Evolutionary conservation across 1,139 yeast genomes (phyloP), one percentile per base, ranked within the genome.

Genomic region (Debaryomyces coudertii): DNA sequence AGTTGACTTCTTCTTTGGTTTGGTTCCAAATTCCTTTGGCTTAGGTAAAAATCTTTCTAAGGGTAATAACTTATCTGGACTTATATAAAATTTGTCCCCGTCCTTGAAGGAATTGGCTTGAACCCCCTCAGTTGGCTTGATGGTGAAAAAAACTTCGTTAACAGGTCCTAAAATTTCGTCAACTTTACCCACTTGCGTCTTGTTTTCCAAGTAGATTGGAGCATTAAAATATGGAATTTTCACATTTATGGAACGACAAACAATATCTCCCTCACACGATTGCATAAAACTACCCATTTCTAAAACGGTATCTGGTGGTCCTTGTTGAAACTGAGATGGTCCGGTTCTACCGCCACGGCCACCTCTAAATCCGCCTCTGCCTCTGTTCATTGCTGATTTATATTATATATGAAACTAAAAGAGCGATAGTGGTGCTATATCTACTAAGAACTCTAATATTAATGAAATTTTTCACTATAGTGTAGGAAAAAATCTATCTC

Each of bases 221-320:
- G 99, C 99, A 73, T 95, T 95, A 81, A 95, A 95, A 70, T 93
- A 95, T 60, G 99, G 99, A 56, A 95, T 80, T 76, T 93, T 93
- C 51, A 89, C 82, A 69, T 93, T 93, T 62, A 88, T 88, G 42
- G 97, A 90, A 63, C 93, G 90, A 76, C 98, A 93, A 46, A 95
- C 96, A 65, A 95, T 87, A 64, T 95, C 99, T 50, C 97, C 97
- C 71, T 95, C 99, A 68, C 97, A 92, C 11, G 95, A 80, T 68
- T 92, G 96, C 69, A 90, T 61, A 66, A 90, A 95, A 18, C 87
- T 66, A 49, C 99, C 99, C 95, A 95, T 88, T 71, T 93, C 99
- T 60, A 88, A 79, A 34, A 87, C 97, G 47, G 85, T 76, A 56
- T 90, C 98, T 65, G 99, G 99, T 43, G 99, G 99, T 45, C 93